Evolutionary conservation across 2,329 filamentous ascomycete genomes (phyloP).

Genomic region (Aureobasidium sp.): DNA sequence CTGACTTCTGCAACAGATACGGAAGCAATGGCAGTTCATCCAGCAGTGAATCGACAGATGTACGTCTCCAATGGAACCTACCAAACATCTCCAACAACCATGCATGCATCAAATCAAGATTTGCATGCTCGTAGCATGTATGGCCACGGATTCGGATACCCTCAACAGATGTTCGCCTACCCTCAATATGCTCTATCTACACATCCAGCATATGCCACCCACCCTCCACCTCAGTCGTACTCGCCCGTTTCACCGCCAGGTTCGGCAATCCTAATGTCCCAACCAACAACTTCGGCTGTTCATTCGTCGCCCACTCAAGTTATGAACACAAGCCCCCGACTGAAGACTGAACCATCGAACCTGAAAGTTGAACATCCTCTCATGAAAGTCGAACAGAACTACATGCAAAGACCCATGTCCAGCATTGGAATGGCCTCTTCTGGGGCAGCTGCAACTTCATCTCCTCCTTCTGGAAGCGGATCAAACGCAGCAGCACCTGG

Average conservation of each 20-base stretch:
- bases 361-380: background rate
- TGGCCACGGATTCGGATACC: slow-evolving; percentile 66
- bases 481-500: slow-evolving; percentile 86
- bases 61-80: slow-evolving; percentile 76
- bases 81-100: slow-evolving; percentile 87
- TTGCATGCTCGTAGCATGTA: slow-evolving; percentile 79
- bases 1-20: slow-evolving; percentile 54
- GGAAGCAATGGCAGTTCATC: slow-evolving; percentile 55
- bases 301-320: slow-evolving; percentile 36
- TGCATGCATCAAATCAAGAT: slow-evolving; percentile 86
- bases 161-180: slow-evolving; percentile 72
- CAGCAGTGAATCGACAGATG: slow-evolving; percentile 55
- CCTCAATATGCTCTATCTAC: slow-evolving; percentile 45
- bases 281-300: slow-evolving; percentile 31
- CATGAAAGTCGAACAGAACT: slow-evolving; percentile 27
- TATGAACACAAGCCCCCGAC: slow-evolving; percentile 53
- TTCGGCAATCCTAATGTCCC: slow-evolving; percentile 47
- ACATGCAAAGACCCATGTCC: slow-evolving; percentile 50
- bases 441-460: slow-evolving; percentile 12
- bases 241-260: slow-evolving; percentile 43
- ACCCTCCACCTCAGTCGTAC: slow-evolving; percentile 43
- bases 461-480: slow-evolving; percentile 34
- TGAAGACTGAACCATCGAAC: slow-evolving; percentile 29
- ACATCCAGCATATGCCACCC: slow-evolving; percentile 49
- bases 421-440: slow-evolving; percentile 24